Evolutionary conservation across 2,329 filamentous ascomycete species (phyloP), one percentile per base, ranked within the genome.

Genomic region (Phoma sp.): DNA sequence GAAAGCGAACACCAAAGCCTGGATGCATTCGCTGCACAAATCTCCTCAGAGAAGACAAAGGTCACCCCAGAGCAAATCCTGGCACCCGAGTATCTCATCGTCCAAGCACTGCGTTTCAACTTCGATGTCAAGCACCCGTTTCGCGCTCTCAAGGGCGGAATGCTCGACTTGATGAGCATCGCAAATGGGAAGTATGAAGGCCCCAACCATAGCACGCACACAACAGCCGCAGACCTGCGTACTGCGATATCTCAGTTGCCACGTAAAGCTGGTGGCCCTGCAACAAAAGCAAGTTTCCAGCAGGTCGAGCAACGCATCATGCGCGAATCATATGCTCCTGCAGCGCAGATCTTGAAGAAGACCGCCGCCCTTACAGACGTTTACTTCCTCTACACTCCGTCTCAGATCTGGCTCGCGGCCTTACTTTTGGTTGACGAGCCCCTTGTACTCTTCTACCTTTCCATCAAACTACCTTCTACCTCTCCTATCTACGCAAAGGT

Each of bases 341-440:
- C 93, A 0, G 84, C 90, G 37, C 55, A 70, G 13, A 71, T 68
- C 3, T 64, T 78, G 22, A 77, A 79, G 36, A 89, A 87, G 50
- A 90, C 91, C 53, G 90, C 92, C 0, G 80, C 96, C 45, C 83
- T 97, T 58, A 96, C 94, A 24, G 95, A 99, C 68, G 92, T 86
- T n/a, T 98, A 98, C 78, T 97, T 98, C 77, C 89, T 96, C 75
- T 98, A 91, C 77, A 94, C 94, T 0, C 95, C 95, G 0, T 90
- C 91, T 22, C 95, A 99, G 74, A 96, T 98, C 72, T 93, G 93
- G 87, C 83, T 98, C 56, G 88, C 91, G 0, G 87, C 93, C 0
- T 77, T 97, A 25, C 81, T 88, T 13, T 83, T 96, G 46, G 90
- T 88, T 0, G 94, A 98, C 71, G 77, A 81, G 36, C 84, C 82